A percentile compares a stretch with the other conserved stretches of the same genome.
phyloP scores from a whole-genome alignment of 257 asterid genomes.

The Petrea volubilis region DNA sequence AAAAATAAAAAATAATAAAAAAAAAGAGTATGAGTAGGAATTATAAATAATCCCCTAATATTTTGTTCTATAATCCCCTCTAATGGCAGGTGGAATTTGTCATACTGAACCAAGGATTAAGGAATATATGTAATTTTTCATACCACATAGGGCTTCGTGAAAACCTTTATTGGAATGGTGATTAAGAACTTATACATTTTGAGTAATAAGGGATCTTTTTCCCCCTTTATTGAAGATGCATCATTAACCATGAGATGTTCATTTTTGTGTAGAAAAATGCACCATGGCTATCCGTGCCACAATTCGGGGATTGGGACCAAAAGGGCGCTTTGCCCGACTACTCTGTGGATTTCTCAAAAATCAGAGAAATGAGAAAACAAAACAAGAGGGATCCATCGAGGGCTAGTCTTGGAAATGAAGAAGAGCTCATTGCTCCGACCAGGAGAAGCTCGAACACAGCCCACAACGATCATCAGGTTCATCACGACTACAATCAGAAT shows the following conservation, averaged over 20 bases:
- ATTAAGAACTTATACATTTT: background rate
- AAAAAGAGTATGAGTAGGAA: too few relatives aligned
- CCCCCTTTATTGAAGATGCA: background rate
- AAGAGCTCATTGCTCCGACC: conserved; percentile 41
- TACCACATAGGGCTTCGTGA: too few relatives aligned
- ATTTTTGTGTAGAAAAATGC: conserved; percentile 32
- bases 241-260: background rate
- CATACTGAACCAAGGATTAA: too few relatives aligned
- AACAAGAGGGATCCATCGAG: conserved; percentile 60
- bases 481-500: conserved; percentile 31
- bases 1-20: too few relatives aligned
- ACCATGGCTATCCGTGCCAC: conserved; percentile 60
- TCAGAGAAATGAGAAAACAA: conserved; percentile 63
- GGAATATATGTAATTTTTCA: too few relatives aligned
- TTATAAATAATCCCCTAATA: too few relatives aligned
- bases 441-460: conserved; percentile 28
- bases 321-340: conserved; percentile 57
- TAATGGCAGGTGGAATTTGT: too few relatives aligned
- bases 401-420: conserved; percentile 63
- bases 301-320: conserved; percentile 67
- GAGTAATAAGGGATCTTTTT: background rate
- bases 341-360: conserved; percentile 61
- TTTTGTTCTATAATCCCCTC: too few relatives aligned
- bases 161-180: background rate
- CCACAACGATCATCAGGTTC: conserved; percentile 31